Evolutionary conservation across 257 asterid species (phyloP).

Genomic region (Schizonepeta tenuifolia): DNA sequence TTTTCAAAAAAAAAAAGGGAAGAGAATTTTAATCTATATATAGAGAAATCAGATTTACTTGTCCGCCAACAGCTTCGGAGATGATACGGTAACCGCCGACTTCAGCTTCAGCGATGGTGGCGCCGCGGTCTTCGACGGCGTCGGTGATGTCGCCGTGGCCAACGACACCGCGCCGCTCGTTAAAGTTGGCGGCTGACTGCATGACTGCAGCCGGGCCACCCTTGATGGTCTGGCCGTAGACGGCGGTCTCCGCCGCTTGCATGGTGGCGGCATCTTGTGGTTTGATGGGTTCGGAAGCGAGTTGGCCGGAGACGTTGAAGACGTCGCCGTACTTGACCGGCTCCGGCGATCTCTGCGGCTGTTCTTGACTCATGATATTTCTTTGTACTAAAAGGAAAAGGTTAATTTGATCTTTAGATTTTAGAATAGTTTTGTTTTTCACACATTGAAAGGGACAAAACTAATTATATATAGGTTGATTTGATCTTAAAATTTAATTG

Average conservation of each 20-base stretch:
- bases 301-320: conserved; percentile 57
- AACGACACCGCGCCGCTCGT: conserved; percentile 51
- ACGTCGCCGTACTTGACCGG: conserved; percentile 66
- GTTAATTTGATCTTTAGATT: background rate
- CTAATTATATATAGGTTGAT: background rate
- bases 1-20: too few species aligned
- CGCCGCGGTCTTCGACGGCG: conserved; percentile 42
- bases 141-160: conserved; percentile 44
- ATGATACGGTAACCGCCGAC: conserved; percentile 50
- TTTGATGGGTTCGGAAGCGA: conserved; percentile 56
- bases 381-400: background rate
- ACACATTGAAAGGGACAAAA: background rate
- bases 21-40: background rate
- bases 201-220: conserved; percentile 61
- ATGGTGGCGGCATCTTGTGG: conserved; percentile 72
- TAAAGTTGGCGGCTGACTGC: conserved; percentile 65
- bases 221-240: conserved; percentile 49
- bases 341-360: conserved; percentile 46
- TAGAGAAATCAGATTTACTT: conserved; percentile 35
- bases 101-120: conserved; percentile 51
- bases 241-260: conserved; percentile 60
- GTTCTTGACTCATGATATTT: conserved; percentile 57
- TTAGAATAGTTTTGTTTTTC: background rate
- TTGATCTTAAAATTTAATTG: background rate
- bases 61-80: conserved; percentile 66